Evolutionary conservation across 2,329 filamentous ascomycete species (phyloP), one percentile per base, ranked within the genome.

Genomic region (Colletotrichum sp.): DNA sequence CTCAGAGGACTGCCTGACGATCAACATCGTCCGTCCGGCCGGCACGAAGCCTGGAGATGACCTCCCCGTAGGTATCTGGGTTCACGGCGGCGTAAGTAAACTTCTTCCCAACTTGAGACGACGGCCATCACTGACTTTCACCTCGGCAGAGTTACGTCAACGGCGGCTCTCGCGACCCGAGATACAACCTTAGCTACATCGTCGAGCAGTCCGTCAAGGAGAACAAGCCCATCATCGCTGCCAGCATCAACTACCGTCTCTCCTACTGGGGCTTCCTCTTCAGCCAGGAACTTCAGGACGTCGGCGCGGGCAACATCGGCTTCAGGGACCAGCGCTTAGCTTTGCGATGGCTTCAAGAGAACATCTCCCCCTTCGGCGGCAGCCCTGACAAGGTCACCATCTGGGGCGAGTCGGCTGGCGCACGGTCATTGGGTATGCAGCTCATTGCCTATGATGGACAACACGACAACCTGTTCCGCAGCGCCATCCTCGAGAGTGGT

Each of bases 301-400:
- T 91, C 73, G 90, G 90, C 0, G 86, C 88, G 4, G 81, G 89
- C 3, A 94, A 94, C 77, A 80, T 92, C 3, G 92, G 92, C 4
- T 84, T 93, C 7, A 84, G 90, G 0, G 92, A 94, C 78, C 92
- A 93, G 80, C 85, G 91, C 28, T 82, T 91, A 4, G 91, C 88
- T 0, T 82, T 94, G 28, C 79, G 93, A 76, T 94, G 92, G 92
- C 87, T 92, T 0, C 88, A 90, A 7, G 90, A 93, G 76, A 92
- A 94, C 78, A 93, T 94, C 71, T 89, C 85, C 0, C 84, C 88
- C 2, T 95, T 94, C 81, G 93, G 93, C 3, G 93, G 93, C 5
- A 92, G 94, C 79, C 90, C 92, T 0, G 84, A 85, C 4, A 91
- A 91, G 77, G 91, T 94, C 7, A 93, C 92, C 0, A 90, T 94